A percentile compares a stretch with the other conserved stretches of the same genome.
phyloP scores from a whole-genome alignment of 148 eudicot genomes.

The Euryodendron excelsum region DNA sequence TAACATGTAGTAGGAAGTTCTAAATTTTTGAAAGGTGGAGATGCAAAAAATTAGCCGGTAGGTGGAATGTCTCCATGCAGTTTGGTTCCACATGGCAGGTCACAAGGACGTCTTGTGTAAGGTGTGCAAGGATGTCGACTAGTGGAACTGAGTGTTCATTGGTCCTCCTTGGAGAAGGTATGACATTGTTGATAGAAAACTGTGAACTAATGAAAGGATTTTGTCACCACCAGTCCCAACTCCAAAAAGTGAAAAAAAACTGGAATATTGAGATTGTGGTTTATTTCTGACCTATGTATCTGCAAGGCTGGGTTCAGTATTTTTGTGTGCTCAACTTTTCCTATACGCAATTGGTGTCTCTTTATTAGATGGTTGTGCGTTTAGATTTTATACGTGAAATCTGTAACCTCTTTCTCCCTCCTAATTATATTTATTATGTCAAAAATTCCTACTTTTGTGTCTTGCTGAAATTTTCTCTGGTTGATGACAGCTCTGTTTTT shows the following conservation, averaged over 20 bases:
- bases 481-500: neutral
- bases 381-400: neutral
- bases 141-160: neutral
- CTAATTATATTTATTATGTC: neutral
- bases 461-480: neutral
- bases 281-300: neutral
- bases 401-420: neutral
- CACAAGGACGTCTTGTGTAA: neutral
- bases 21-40: neutral
- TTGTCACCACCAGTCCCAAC: neutral
- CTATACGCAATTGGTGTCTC: neutral
- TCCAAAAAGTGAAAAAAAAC: neutral
- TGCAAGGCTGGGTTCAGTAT: neutral
- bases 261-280: neutral
- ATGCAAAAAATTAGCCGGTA: neutral
- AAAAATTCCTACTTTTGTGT: neutral
- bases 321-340: neutral
- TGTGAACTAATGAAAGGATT: neutral
- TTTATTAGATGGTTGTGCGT: neutral
- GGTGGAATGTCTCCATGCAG: neutral
- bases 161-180: neutral
- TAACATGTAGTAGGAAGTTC: neutral
- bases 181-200: neutral
- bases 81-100: conserved; percentile 1
- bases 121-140: neutral